Evolutionary conservation across 2,329 filamentous ascomycete genomes (phyloP), one percentile per base, ranked within the genome.

Genomic region (Monosporascus sp.): DNA sequence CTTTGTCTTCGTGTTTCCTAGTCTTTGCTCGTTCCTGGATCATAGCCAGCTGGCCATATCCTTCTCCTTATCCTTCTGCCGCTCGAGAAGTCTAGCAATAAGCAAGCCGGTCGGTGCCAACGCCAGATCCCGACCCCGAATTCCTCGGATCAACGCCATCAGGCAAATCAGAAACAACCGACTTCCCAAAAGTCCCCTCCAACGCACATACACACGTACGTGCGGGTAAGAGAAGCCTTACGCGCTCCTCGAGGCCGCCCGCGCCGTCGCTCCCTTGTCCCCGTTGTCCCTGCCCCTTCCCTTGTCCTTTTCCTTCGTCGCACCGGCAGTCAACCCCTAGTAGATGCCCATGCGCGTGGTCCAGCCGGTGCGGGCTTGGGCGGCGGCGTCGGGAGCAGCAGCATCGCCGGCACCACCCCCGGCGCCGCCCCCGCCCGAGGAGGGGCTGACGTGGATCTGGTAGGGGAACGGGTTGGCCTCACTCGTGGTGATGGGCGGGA

Each of bases 401-500:
- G 22, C 43, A 46, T 22, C 43, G 15, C 17, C 43, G 22, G 11
- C 22, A 24, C 24, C 22, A 24, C 43, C 24, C 7, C 15, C 24
- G 5, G 15, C 24, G 22, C 20, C 24, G 22, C 24, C 43, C 6
- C 14, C n/a, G 22, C 24, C 24, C 22, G 43, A 22, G 43, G 38
- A 41, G 17, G 17, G 38, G 38, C 96, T 94, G 54, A 97, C 84
- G 56, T 87, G 82, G 67, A 97, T 96, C 70, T 92, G 88, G 72
- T 96, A 97, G 1, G 93, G 93, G 66, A 97, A 99, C 0, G 94
- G 93, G 69, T 97, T 97, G 48, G 88, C 78, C 57, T 93, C 90
- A 67, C 86, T 91, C 22, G 91, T 94, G 8, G 91, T 97, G 64
- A 97, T 97, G 49, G 93, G 94, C 1, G 94, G 94, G 60, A 99